Evolutionary conservation across 805 yeast species (phyloP).

Genomic region (Kodamaea laetipori): DNA sequence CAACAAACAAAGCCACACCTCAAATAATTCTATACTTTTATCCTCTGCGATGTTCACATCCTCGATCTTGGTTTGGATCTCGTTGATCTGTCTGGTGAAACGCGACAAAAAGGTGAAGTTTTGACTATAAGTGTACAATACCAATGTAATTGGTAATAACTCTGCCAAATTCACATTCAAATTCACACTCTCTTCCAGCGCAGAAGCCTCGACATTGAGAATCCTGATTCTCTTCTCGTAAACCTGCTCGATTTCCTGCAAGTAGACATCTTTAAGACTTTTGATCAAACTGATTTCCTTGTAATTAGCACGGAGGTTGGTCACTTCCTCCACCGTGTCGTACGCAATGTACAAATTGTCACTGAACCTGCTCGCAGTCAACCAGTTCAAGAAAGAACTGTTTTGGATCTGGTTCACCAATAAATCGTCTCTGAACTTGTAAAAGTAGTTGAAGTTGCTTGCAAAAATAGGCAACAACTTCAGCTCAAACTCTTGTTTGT

Average conservation of each 20-base stretch:
- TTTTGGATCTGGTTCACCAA: conserved; percentile 23
- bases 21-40: conserved; percentile 22
- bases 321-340: conserved; percentile 18
- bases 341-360: conserved; percentile 17
- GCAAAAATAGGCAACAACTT: conserved; percentile 27
- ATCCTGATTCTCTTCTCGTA: conserved; percentile 17
- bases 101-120: conserved; percentile 19
- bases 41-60: conserved; percentile 18
- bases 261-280: conserved; percentile 14
- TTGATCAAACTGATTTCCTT: conserved; percentile 14
- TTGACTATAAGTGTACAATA: conserved; percentile 18
- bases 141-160: conserved; percentile 21
- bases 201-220: conserved; percentile 7
- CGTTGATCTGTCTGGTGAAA: conserved; percentile 19
- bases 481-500: conserved; percentile 18
- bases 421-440: conserved; percentile 21
- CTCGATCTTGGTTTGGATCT: conserved; percentile 16
- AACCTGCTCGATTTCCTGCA: conserved; percentile 19
- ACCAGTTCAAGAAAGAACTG: conserved; percentile 36
- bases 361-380: conserved; percentile 26
- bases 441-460: conserved; percentile 25
- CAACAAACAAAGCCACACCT: conserved; percentile 38
- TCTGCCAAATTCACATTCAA: conserved; percentile 19
- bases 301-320: conserved; percentile 16
- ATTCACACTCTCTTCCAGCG: conserved; percentile 9